Base-by-base conservation (phyloP, 2,329 filamentous ascomycete genomes). In the Penicillium sp. region DNA sequence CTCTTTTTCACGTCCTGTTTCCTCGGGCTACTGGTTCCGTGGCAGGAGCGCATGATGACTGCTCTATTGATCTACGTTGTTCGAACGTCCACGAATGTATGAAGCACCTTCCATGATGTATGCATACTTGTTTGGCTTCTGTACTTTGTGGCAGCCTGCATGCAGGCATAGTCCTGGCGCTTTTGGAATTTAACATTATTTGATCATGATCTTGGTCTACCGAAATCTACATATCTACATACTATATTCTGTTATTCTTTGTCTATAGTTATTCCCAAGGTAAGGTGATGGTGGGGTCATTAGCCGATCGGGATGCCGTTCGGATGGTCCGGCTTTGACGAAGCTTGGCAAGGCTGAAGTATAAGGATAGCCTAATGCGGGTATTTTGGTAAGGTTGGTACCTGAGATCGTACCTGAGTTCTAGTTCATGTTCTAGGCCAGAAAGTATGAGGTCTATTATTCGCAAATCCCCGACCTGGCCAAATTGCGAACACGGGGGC, bases 51-150 rank as follows among this genome's bases (percentile, higher is more conserved):
- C 53, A 54, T 56, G 56, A 56, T 60, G 56, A 49, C 50, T 56
- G 61, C 60, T 58, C 46, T 58, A 53, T 54, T 56, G 52, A 51
- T 54, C 42, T 49, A 49, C 46, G 49, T 58, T 52, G 50, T 48
- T 58, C 52, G 46, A 52, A 63, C 58, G 53, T 63, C 61, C 53
- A 65, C 51, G 61, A 61, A 65, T 62, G 64, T 58, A 70, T 65
- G 67, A 60, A 68, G 52, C 58, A 51, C 41, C 42, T 63, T 66
- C 60, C 61, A 65, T 68, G 65, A 70, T 70, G 66, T 71, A 69
- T 62, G 67, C 68, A 69, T 70, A 68, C 56, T 55, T 55, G 32
- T 46, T 53, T 57, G 53, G 45, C 49, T 49, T 51, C 20, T 56
- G 49, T 57, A 51, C 23, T 49, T 49, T 50, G 30, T 42, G 52